Evolutionary conservation across 1,284 basidiomycete genomes (phyloP).

Genomic region (Psilocybe mexicana): DNA sequence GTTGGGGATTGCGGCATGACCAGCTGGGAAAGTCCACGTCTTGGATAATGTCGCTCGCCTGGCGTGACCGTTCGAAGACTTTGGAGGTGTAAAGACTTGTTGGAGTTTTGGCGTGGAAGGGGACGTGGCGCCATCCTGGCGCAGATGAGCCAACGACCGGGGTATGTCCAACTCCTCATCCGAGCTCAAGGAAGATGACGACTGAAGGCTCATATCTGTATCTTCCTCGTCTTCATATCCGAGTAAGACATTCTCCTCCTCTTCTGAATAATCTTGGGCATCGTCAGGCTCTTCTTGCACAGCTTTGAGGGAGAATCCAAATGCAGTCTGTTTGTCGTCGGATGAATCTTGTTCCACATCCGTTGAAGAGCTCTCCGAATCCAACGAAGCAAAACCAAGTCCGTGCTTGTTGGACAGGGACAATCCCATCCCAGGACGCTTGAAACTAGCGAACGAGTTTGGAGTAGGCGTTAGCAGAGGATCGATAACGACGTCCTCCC

Average conservation of each 20-base stretch:
- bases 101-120: conserved; percentile 24
- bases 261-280: conserved; percentile 30
- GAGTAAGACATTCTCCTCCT: conserved; percentile 46
- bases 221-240: conserved; percentile 69
- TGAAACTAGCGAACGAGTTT: conserved; percentile 34
- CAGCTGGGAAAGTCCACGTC: conserved; percentile 67
- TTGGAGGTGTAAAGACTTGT: conserved; percentile 31
- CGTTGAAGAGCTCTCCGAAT: conserved; percentile 60
- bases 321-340: conserved; percentile 35
- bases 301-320: conserved; percentile 51
- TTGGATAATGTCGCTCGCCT: conserved; percentile 54
- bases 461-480: conserved; percentile 47
- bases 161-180: conserved; percentile 43
- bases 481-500: conserved; percentile 21
- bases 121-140: conserved; percentile 21
- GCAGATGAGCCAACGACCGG: conserved; percentile 35
- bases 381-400: conserved; percentile 60
- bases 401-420: conserved; percentile 35
- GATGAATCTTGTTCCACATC: conserved; percentile 66
- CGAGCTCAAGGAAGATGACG: conserved; percentile 63
- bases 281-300: conserved; percentile 50
- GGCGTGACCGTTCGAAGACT: conserved; percentile 29
- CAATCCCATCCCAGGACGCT: conserved; percentile 37
- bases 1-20: conserved; percentile 27
- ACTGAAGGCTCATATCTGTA: conserved; percentile 40